Conservation (phyloP, 768 basidiomycete genomes). For the Tephrocybe rancida region DNA sequence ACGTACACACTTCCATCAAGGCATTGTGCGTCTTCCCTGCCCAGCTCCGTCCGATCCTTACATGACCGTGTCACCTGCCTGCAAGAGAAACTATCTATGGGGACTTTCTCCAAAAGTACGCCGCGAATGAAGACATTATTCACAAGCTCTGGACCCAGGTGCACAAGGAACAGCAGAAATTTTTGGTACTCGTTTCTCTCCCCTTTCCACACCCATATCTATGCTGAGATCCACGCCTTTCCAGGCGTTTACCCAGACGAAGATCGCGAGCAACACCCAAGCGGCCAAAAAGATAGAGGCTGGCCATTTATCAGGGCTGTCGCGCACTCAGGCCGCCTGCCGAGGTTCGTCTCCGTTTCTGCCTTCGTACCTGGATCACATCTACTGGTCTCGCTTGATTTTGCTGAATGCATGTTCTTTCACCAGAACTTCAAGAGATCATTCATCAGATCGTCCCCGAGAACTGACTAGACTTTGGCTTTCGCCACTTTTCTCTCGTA, state of each 20-base stretch:
- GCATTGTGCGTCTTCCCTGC: slow-evolving; percentile 14
- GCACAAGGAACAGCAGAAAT: slow-evolving; percentile 23
- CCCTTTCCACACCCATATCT: not conserved
- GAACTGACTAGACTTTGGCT: not conserved
- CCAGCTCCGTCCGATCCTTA: not conserved
- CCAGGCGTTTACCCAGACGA: slow-evolving; percentile 11
- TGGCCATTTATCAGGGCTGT: slow-evolving; percentile 19
- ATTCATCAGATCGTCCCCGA: slow-evolving; percentile 17
- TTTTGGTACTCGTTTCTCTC: slow-evolving; percentile 13
- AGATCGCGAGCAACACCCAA: slow-evolving; percentile 11
- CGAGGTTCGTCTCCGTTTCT: slow-evolving; percentile 12
- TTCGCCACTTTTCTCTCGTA: not conserved
- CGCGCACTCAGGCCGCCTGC: slow-evolving; percentile 19
- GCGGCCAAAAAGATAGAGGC: slow-evolving; percentile 13
- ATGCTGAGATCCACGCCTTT: not conserved
- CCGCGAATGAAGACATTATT: slow-evolving; percentile 26
- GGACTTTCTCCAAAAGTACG: slow-evolving; percentile 23
- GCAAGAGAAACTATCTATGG: slow-evolving; percentile 21
- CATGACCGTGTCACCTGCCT: not conserved
- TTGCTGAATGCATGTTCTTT: not conserved
- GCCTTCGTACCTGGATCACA: not conserved
- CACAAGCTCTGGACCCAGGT: slow-evolving; percentile 23
- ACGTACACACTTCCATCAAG: slow-evolving; percentile 9
- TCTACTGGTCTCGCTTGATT: not conserved
- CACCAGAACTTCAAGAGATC: slow-evolving; percentile 16